A percentile compares a stretch with the other conserved stretches of the same genome.
phyloP scores from a whole-genome alignment of 2,329 filamentous ascomycete species.

The Xylaria sp. region DNA sequence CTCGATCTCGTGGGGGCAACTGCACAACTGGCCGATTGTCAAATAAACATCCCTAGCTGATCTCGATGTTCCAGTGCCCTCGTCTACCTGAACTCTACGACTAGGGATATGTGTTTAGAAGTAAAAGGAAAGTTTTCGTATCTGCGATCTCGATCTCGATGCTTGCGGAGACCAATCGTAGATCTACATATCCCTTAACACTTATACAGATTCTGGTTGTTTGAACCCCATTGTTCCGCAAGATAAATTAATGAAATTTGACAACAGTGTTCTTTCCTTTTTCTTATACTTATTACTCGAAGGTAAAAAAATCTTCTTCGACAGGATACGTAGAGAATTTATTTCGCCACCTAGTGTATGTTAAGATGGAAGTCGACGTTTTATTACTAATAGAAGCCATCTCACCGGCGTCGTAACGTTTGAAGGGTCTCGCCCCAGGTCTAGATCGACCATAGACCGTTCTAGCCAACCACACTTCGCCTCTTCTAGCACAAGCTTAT shows the following conservation, averaged over 20 bases:
- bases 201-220: neutral
- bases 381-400: neutral
- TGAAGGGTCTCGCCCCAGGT: neutral
- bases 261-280: neutral
- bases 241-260: neutral
- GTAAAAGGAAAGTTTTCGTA: conserved; percentile 7
- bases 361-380: neutral
- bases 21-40: neutral
- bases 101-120: conserved; percentile 2
- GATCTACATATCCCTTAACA: neutral
- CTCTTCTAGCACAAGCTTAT: neutral
- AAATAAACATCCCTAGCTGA: conserved; percentile 1
- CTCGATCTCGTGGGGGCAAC: neutral
- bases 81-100: neutral
- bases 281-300: no score
- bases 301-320: no score
- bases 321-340: neutral
- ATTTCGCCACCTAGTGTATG: neutral
- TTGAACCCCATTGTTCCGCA: neutral
- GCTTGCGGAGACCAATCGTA: neutral
- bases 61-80: neutral
- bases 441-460: neutral
- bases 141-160: conserved; percentile 4
- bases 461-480: neutral
- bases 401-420: neutral